Percentiles rank a stretch among this genome's conserved stretches.
phyloP scores from a whole-genome alignment of 1,284 basidiomycete species.

The Ustilago cynodontis region DNA sequence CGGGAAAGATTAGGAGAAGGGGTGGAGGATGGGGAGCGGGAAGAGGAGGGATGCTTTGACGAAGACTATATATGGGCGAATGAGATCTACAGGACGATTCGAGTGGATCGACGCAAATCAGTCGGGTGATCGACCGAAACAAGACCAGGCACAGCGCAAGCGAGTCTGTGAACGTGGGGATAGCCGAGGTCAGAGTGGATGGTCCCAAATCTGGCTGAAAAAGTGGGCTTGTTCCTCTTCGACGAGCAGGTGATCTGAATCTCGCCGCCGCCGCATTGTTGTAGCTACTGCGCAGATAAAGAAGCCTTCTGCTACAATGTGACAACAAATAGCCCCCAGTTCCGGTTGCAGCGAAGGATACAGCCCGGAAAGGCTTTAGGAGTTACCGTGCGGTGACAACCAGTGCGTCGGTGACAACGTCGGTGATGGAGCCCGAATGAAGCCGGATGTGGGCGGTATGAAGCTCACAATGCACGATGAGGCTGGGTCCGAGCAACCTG shows the following conservation, averaged over 20 bases:
- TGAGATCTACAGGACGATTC: not conserved
- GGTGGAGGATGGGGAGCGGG: not conserved
- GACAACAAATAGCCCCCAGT: conserved; percentile 3
- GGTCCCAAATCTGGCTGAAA: not conserved
- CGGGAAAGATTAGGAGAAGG: not conserved
- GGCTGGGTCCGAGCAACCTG: not conserved
- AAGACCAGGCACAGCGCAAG: conserved; percentile 16
- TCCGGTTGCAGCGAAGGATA: not conserved
- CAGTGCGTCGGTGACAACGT: not conserved
- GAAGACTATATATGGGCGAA: conserved; percentile 19
- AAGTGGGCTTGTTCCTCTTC: not conserved
- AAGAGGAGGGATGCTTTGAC: not conserved
- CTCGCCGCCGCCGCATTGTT: not conserved
- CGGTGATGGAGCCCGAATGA: not conserved
- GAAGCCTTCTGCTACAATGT: not conserved
- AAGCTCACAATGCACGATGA: not conserved
- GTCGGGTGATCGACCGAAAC: conserved; percentile 28
- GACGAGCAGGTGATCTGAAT: not conserved
- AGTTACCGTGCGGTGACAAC: not conserved
- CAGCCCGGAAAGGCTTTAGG: not conserved
- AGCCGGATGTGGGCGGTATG: not conserved
- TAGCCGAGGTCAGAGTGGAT: conserved; percentile 3
- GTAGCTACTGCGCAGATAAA: conserved; percentile 9
- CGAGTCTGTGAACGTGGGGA: conserved; percentile 11
- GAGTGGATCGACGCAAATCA: conserved; percentile 1